These are phyloP conservation scores for Rosa persica DNA, from an alignment of 306 rosid species.

Conservation along the genomic window DNA sequence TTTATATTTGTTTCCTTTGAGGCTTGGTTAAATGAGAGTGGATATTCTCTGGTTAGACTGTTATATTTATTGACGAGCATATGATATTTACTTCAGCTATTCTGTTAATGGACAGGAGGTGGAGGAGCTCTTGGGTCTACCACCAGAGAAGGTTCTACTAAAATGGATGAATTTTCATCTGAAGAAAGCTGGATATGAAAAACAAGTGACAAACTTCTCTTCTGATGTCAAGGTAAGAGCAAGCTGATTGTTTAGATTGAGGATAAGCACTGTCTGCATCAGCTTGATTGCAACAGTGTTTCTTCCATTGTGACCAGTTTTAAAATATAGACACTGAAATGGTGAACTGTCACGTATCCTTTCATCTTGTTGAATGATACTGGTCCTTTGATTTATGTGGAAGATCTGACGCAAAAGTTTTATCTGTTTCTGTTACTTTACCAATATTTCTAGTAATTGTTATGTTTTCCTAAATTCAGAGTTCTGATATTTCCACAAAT, in stretches of 20 bases:
- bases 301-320: not conserved
- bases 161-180: slow-evolving; percentile 99
- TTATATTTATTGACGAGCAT: not conserved
- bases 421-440: not conserved
- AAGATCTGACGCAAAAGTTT: not conserved
- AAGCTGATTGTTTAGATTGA: slow-evolving; percentile 5
- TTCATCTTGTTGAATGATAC: not conserved
- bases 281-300: not conserved
- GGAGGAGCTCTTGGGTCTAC: slow-evolving; percentile 91
- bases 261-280: slow-evolving; percentile 19
- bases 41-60: slow-evolving; percentile 17
- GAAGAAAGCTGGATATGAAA: slow-evolving; percentile 90
- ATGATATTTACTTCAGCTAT: slow-evolving; percentile 12
- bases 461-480: not conserved
- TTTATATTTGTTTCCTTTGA: slow-evolving; percentile 12
- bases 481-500: not conserved
- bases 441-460: not conserved
- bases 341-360: not conserved
- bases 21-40: slow-evolving; percentile 14
- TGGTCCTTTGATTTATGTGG: not conserved
- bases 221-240: slow-evolving; percentile 85
- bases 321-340: not conserved
- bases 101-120: slow-evolving; percentile 65
- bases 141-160: slow-evolving; percentile 90
- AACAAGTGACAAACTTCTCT: slow-evolving; percentile 94